Evolutionary conservation across 345 rosid genomes (phyloP).

Genomic region (Salix brachista): DNA sequence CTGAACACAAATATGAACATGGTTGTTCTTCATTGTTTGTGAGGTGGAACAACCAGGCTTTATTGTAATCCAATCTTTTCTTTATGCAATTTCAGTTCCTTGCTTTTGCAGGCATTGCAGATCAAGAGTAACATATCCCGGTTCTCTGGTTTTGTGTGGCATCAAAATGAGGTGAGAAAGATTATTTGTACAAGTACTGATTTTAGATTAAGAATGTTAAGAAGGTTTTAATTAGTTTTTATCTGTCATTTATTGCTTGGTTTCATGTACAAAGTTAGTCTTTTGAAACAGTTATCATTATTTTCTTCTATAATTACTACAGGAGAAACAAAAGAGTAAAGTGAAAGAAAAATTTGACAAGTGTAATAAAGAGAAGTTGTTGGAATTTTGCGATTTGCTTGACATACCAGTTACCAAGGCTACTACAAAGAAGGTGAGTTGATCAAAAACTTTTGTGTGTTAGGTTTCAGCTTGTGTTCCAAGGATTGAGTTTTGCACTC

Average conservation of each 20-base stretch:
- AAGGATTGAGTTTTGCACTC: not conserved
- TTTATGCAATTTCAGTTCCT: conserved; percentile 22
- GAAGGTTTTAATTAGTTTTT: not conserved
- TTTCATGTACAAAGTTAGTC: not conserved
- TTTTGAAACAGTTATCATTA: not conserved
- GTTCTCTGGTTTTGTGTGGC: conserved; percentile 95
- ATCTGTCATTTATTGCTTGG: not conserved
- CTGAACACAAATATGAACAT: not conserved
- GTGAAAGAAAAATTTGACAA: conserved; percentile 83
- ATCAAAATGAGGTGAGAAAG: conserved; percentile 65
- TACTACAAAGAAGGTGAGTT: conserved; percentile 68
- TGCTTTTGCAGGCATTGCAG: conserved; percentile 69
- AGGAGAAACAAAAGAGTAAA: conserved; percentile 78
- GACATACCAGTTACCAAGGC: conserved; percentile 63
- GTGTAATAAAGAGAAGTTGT: conserved; percentile 71
- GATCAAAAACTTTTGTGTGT: not conserved
- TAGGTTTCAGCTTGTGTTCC: not conserved
- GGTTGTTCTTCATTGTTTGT: not conserved
- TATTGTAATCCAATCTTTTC: conserved; percentile 2
- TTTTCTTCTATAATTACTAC: conserved; percentile 16
- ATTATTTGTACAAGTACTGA: not conserved
- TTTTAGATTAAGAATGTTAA: not conserved
- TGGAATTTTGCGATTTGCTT: conserved; percentile 79
- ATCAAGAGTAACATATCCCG: conserved; percentile 72
- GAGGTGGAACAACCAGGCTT: not conserved